Base-by-base conservation (phyloP, 2,329 filamentous ascomycete species). In the Xylaria hypoxylon region DNA sequence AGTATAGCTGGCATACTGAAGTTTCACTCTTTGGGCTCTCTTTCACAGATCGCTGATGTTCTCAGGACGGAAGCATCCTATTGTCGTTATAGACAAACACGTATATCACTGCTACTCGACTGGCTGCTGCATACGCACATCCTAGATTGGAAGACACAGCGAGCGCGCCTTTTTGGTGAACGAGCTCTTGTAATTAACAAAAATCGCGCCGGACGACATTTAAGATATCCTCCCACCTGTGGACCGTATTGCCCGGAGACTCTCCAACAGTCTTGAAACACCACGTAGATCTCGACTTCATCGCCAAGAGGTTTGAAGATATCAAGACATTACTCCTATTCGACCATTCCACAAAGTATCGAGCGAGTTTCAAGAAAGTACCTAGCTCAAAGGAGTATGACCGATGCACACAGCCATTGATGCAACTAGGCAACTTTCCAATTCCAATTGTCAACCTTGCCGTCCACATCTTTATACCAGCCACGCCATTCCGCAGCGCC, bases 401-500 rank as follows among this genome's bases (percentile, higher is more conserved):
- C 38, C 13, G 13, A 40, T 6, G 15, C 38, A 40, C 38, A 17
- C 8, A 15, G 38, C 13, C 5, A 40, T 40, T n/a, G 11, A 15
- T 11, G 24, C 10, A 38, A 22, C 42, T 26, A 57, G 38, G 17
- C 15, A 4, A 31, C 26, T 5, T 11, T 33, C 59, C 51, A 62
- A 5, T 33, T 7, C 26, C 33, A 6, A 11, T 26, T 22, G 1
- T 17, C 24, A 11, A 62, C 24, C 3, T 19, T 10, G 40, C 56
- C 56, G 31, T 35, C 26, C 2, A 19, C 8, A 1, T 28, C 7
- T 10, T 13, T 13, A 3, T 1, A 26, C 64, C 53, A 59, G 15
- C 63, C 52, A 1, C 8, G 1, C 58, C 45, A 58, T 4, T 52
- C 53, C 1, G 63, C 52, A 1, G 53, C 50, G 10, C 59, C 45